Percentiles rank a stretch among this genome's conserved stretches.
These are phyloP conservation scores for Trichoderma virens DNA, from an alignment of 495 filamentous ascomycete genomes.

Conservation along the genomic window DNA sequence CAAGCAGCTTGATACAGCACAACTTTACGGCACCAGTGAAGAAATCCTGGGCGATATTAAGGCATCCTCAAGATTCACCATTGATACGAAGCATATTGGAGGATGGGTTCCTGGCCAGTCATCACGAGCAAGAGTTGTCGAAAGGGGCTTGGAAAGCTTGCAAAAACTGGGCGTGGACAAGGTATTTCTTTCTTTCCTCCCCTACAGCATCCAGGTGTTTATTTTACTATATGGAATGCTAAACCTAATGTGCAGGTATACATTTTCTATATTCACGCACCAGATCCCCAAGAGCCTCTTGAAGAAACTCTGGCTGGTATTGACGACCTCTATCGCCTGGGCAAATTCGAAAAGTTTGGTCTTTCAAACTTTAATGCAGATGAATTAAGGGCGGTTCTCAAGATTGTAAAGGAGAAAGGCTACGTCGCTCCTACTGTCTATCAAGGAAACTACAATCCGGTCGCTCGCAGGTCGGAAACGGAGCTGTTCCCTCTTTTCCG, in stretches of 20 bases:
- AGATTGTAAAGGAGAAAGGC: constrained; percentile 38
- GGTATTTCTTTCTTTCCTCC: not conserved
- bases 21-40: constrained; percentile 1
- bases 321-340: constrained; percentile 40
- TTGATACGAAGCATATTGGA: constrained; percentile 9
- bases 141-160: not conserved
- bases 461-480: constrained; percentile 42
- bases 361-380: constrained; percentile 45
- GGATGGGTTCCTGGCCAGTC: not conserved
- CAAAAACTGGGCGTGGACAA: not conserved
- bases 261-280: constrained; percentile 44
- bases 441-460: constrained; percentile 57
- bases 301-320: constrained; percentile 41
- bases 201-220: constrained; percentile 10
- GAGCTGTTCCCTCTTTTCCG: constrained; percentile 39
- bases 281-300: constrained; percentile 38
- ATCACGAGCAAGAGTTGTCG: not conserved
- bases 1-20: constrained; percentile 6
- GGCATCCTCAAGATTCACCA: not conserved
- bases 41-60: not conserved
- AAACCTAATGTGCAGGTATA: constrained; percentile 29
- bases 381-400: constrained; percentile 45
- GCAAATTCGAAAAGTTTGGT: constrained; percentile 37
- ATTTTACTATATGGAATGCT: not conserved
- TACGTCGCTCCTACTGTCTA: constrained; percentile 56